Percentiles rank a stretch among this genome's conserved stretches.
phyloP scores from a whole-genome alignment of 164 flowering plant genomes.

The Umbilicus rupestris region DNA sequence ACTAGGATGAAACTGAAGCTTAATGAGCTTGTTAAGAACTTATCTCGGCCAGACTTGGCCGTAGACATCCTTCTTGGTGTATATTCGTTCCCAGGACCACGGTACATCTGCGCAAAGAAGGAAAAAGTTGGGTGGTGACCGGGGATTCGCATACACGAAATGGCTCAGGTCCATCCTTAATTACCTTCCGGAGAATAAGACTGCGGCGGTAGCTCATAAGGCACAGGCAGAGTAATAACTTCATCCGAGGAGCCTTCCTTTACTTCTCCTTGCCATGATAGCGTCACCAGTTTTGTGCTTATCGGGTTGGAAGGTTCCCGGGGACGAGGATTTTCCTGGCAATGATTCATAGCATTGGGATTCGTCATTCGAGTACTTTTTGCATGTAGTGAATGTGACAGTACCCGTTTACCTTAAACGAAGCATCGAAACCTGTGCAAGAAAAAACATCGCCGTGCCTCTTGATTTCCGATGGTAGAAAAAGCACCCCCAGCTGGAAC shows the following conservation, averaged over 20 bases:
- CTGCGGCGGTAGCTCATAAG: constrained; percentile 83
- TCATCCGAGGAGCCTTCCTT: constrained; percentile 26
- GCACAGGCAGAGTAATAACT: constrained; percentile 62
- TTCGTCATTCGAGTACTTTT: not conserved
- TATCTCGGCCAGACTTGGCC: constrained; percentile 2
- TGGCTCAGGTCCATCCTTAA: not conserved
- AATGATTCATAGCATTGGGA: not conserved
- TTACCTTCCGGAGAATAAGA: constrained; percentile 75
- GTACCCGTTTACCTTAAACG: constrained; percentile 28
- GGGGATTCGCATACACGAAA: not conserved
- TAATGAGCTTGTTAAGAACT: not conserved
- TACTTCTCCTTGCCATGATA: constrained; percentile 36
- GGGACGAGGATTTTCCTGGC: constrained; percentile 27
- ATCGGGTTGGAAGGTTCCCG: constrained; percentile 15
- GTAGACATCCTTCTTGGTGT: constrained; percentile 57
- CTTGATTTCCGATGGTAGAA: constrained; percentile 46
- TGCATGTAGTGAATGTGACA: not conserved
- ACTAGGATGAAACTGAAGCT: not conserved
- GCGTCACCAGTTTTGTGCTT: constrained; percentile 51
- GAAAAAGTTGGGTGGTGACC: not conserved
- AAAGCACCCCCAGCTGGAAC: constrained; percentile 81
- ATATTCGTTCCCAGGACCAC: constrained; percentile 92
- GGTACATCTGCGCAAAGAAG: constrained; percentile 57
- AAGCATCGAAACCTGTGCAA: constrained; percentile 40
- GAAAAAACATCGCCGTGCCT: constrained; percentile 40